Evolutionary conservation across 257 asterid species (phyloP), one percentile per base, ranked within the genome.

Genomic region (Echium plantagineum): DNA sequence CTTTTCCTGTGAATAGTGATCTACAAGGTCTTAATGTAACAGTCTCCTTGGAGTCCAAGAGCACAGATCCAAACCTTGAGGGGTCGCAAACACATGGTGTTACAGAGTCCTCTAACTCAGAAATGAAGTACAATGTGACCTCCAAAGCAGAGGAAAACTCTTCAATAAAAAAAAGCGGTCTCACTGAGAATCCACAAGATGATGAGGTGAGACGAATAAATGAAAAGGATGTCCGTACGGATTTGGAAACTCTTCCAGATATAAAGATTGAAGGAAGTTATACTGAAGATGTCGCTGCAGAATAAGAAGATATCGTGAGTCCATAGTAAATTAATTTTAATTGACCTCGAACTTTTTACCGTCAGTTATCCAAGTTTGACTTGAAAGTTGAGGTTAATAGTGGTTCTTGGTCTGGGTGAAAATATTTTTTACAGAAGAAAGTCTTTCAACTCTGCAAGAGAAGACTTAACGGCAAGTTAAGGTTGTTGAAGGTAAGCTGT

Each of bases 241-340:
- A 83, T 77, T 78, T 78, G 48, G 94, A 83, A 19, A 81, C 95
- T 18, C 84, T 85, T 66, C 87, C 91, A 1, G 81, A 80, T 32
- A 70, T 78, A 58, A 88, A 80, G 64, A 80, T 75, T 12, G 91
- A 87, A 74, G 96, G 80, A 63, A 71, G 75, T 15, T 62, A 82
- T 24, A 71, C 56, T 8, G 85, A 87, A 58, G 91, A 90, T 62
- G 85, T 68, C 68, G 95, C 85, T 56, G 83, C 81, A 20, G 95
- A 83, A 74, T 87, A 82, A 82, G 63, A 60, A 38, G 57, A 46
- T 57, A 62, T 64, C 63, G 53, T 65, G 57, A 42, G 20, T 64
- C 63, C 56, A 19, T 67, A 9, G 48, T 60, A 28, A 53, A 54
- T 61, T 9, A 56, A 24, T 66, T 58, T 68, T 17, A 56, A 58